Base-by-base conservation (phyloP, 306 rosid species). In the Inga oerstediana region DNA sequence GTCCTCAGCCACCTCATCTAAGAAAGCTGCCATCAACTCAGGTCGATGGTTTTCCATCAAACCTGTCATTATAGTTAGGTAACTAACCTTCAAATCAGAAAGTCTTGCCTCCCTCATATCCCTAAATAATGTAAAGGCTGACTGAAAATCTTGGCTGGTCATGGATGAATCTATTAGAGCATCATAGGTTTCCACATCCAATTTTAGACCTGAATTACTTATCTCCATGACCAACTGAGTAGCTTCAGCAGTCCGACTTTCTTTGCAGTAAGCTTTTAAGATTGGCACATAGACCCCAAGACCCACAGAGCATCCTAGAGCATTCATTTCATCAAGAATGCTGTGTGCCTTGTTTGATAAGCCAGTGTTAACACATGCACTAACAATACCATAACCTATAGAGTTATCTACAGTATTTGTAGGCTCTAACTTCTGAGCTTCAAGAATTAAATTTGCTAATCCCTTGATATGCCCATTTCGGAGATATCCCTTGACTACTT, bases 31-130 rank as follows among this genome's bases (percentile, higher is more conserved):
- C 99, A 96, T 96, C 89, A 96, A 84, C 90, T 92, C 97, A 5
- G 98, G 98, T 73, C 99, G 90, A 85, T 92, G 91, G 68, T 88
- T 94, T 89, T 94, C 99, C 98, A 94, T 92, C 79, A 96, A 90
- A 88, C 97, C 94, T 14, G 98, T 96, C 99, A 96, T 96, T 72
- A 96, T 90, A 61, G 97, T 96, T 19, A 96, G 80, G 88, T 94
- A 96, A 87, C 97, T 91, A 68, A 91, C 97, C 79, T 94, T 94
- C 91, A 91, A 93, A 78, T 92, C 94, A 35, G 85, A 80, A 77
- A 87, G 24, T 88, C 98, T 91, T 45, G 91, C 93, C 66, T 90
- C 97, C 84, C 98, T 91, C 99, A 96, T 91, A 84, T 88, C 96
- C 88, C 97, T 92, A 75, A 90, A 96, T 89, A 94, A 83, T 17